A percentile compares a stretch with the other conserved stretches of the same genome.
These are phyloP conservation scores for Hyaloscypha bicolor DNA, from an alignment of 495 filamentous ascomycete genomes.

Conservation along the genomic window DNA sequence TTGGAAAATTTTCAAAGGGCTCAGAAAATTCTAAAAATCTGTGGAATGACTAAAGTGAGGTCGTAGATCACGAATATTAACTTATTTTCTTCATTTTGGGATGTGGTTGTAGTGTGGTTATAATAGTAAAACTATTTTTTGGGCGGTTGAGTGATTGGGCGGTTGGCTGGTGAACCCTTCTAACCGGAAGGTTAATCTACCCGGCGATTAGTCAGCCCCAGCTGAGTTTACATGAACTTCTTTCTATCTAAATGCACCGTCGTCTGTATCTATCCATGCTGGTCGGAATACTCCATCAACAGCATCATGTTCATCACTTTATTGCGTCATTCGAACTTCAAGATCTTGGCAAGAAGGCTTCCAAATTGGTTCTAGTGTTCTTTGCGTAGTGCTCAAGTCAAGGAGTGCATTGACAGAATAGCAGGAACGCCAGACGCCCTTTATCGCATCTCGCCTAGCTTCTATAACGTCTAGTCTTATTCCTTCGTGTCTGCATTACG, in stretches of 20 bases:
- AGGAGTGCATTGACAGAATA: conserved; percentile 3
- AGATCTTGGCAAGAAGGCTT: neutral
- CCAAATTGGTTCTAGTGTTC: neutral
- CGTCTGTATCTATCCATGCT: neutral
- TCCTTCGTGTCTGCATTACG: neutral
- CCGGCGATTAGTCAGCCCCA: neutral
- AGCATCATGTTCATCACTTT: neutral
- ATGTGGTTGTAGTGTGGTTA: no score
- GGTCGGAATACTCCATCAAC: neutral
- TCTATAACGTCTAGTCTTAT: conserved; percentile 3
- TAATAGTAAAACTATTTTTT: no score
- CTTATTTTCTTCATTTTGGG: no score
- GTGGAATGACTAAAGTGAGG: no score
- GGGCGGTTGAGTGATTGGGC: no score
- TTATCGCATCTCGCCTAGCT: neutral
- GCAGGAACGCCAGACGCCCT: neutral
- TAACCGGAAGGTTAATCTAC: no score
- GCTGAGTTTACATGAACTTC: neutral
- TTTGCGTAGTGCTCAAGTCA: conserved; percentile 1
- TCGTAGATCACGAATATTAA: no score
- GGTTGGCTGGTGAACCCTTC: no score
- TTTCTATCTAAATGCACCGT: neutral
- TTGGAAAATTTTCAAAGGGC: no score
- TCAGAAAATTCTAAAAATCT: no score
- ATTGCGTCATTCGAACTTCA: neutral